Evolutionary conservation across 257 asterid species (phyloP).

Genomic region (Primulina eburnea): DNA sequence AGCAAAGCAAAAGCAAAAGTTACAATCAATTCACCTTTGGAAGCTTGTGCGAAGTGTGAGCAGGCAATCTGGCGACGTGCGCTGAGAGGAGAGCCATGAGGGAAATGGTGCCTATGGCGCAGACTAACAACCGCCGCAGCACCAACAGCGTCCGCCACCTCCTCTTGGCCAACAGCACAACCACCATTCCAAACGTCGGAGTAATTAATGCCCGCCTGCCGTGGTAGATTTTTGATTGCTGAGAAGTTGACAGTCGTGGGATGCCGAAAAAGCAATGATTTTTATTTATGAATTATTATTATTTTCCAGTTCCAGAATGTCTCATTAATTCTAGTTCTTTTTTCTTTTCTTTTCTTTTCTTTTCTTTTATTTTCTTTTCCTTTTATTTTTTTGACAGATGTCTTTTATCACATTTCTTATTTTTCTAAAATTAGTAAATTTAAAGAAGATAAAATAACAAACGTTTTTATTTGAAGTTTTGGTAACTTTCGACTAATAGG

Average conservation of each 20-base stretch:
- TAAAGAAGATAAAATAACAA: no score
- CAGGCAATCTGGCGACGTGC: constrained; percentile 55
- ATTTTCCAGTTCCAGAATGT: not conserved
- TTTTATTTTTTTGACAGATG: no score
- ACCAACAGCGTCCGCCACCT: constrained; percentile 59
- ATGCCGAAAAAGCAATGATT: not conserved
- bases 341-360: no score
- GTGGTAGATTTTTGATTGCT: not conserved
- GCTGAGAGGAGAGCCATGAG: constrained; percentile 54
- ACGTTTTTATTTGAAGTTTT: no score
- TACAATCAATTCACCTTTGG: constrained; percentile 36
- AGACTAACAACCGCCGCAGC: constrained; percentile 53
- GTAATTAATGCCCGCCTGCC: no score
- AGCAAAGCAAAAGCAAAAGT: not conserved
- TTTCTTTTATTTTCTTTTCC: no score
- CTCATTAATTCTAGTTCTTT: no score
- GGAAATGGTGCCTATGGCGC: constrained; percentile 56
- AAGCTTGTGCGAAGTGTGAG: constrained; percentile 36
- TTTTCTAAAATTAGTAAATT: no score
- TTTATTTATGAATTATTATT: no score
- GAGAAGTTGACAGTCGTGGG: not conserved
- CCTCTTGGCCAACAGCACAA: constrained; percentile 47
- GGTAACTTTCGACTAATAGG: no score
- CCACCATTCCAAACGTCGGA: not conserved
- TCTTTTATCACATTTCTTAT: no score